Evolutionary conservation across 768 basidiomycete genomes (phyloP).

Genomic region (Suillus spraguei): DNA sequence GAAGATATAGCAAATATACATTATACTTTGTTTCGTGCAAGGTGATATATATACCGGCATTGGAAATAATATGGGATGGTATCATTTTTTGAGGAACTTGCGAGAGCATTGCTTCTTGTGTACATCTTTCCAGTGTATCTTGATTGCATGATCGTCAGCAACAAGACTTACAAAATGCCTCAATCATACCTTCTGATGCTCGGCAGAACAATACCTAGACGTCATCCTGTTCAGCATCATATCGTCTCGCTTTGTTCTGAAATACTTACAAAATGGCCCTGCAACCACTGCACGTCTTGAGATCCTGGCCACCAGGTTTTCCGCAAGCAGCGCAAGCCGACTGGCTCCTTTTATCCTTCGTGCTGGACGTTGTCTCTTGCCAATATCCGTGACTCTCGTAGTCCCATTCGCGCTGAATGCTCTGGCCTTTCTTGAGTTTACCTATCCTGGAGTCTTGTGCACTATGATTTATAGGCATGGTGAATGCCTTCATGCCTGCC

Average conservation of each 20-base stretch:
- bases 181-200: conserved; percentile 22
- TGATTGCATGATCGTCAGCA: conserved; percentile 10
- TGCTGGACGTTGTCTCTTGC: conserved; percentile 28
- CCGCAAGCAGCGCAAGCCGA: conserved; percentile 32
- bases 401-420: conserved; percentile 17
- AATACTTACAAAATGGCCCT: conserved; percentile 22
- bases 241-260: conserved; percentile 16
- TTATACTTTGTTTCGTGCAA: neutral
- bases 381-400: conserved; percentile 26
- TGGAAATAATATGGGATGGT: neutral
- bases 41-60: neutral
- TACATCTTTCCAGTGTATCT: conserved; percentile 26
- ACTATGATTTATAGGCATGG: conserved; percentile 23
- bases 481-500: conserved; percentile 29
- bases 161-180: neutral
- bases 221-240: conserved; percentile 8
- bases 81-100: conserved; percentile 11
- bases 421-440: conserved; percentile 14
- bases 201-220: conserved; percentile 18
- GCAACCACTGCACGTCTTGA: conserved; percentile 32
- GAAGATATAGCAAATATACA: neutral
- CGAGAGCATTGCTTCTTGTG: conserved; percentile 23
- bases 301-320: conserved; percentile 27
- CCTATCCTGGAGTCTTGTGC: conserved; percentile 6
- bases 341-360: conserved; percentile 26